These are phyloP conservation scores for Pharus latifolius DNA, from an alignment of 176 grass and related monocot genomes.

Conservation along the genomic window DNA sequence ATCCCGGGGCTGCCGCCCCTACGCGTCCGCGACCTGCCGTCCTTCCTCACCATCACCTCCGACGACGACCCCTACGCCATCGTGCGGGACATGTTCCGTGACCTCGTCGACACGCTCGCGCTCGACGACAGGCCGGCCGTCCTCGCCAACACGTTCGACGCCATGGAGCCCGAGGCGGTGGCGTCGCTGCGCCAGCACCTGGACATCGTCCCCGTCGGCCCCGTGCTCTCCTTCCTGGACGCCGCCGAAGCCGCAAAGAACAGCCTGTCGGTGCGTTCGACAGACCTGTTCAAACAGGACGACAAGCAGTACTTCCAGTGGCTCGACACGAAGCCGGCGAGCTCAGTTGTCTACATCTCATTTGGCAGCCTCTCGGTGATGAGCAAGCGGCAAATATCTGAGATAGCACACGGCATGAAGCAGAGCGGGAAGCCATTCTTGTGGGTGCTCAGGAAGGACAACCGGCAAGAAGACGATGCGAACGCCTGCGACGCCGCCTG, in stretches of 20 bases:
- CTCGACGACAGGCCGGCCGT: slow-evolving; percentile 17
- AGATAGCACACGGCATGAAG: slow-evolving; percentile 35
- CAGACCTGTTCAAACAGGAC: slow-evolving; percentile 47
- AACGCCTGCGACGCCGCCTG: neutral
- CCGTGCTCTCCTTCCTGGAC: slow-evolving; percentile 38
- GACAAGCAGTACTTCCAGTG: slow-evolving; percentile 45
- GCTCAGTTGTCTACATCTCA: slow-evolving; percentile 65
- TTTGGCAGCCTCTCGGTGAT: slow-evolving; percentile 59
- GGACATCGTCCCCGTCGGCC: slow-evolving; percentile 44
- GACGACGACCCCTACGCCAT: slow-evolving; percentile 18
- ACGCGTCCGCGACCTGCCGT: slow-evolving; percentile 45
- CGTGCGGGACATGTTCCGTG: slow-evolving; percentile 1
- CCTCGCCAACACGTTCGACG: slow-evolving; percentile 62
- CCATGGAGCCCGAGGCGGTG: slow-evolving; percentile 36
- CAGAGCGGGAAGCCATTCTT: slow-evolving; percentile 39
- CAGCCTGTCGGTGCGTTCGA: neutral
- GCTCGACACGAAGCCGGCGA: slow-evolving; percentile 28
- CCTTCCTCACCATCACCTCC: slow-evolving; percentile 21
- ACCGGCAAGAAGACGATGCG: neutral
- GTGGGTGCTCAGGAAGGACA: slow-evolving; percentile 68
- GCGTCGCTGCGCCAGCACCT: slow-evolving; percentile 7
- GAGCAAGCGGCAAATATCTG: slow-evolving; percentile 41
- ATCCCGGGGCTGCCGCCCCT: slow-evolving; percentile 41
- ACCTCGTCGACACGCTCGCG: slow-evolving; percentile 10
- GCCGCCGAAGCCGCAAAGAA: neutral